A percentile compares a stretch with the other conserved stretches of the same genome.
Conservation (phyloP, 139 green algal species). For the Tetradesmus lagerheimii region DNA sequence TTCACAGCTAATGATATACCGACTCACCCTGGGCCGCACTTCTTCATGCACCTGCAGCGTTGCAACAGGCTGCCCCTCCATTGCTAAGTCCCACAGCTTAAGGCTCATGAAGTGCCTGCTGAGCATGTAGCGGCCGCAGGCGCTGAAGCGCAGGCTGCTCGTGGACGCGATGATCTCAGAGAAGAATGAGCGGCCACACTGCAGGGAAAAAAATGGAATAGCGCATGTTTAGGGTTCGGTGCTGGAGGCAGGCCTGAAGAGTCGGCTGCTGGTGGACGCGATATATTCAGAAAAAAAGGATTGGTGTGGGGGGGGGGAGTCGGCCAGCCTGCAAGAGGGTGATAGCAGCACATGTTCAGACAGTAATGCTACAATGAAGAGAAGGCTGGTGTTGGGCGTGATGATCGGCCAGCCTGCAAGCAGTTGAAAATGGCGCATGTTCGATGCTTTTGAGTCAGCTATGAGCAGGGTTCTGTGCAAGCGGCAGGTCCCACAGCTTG, state of each 20-base stretch:
- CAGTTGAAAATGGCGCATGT: no score
- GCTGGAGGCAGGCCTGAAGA: conserved; percentile 80
- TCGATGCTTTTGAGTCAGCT: no score
- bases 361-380: no score
- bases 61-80: background rate
- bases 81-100: background rate
- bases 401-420: no score
- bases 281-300: conserved; percentile 98
- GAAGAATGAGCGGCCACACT: conserved; percentile 90
- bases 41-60: background rate
- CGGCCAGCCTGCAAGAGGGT: conserved; percentile 59
- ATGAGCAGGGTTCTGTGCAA: no score
- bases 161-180: conserved; percentile 96
- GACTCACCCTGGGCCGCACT: conserved; percentile 58
- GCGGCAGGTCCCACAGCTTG: no score
- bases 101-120: conserved; percentile 96
- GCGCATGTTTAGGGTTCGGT: no score
- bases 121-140: conserved; percentile 90
- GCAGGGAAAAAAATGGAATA: background rate
- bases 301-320: no score
- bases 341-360: no score
- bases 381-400: no score
- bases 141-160: conserved; percentile 93
- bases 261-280: conserved; percentile 91
- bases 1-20: no score